Conservation (phyloP, 1,284 basidiomycete genomes). For the Takashimella koratensis region DNA sequence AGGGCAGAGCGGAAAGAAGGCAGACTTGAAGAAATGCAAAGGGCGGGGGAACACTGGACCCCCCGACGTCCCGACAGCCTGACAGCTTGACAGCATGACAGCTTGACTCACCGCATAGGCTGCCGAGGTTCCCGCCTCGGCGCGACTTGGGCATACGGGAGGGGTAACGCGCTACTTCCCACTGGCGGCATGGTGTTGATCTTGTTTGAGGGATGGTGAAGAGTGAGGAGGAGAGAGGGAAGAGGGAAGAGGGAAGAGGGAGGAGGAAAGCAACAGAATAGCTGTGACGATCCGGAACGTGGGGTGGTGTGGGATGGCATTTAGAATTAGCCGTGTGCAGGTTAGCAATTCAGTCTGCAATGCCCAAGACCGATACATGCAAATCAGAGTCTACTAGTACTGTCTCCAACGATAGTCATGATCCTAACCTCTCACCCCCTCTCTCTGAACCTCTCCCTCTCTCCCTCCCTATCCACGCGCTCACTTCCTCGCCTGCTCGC, state of each 20-base stretch:
- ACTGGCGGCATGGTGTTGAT: slow-evolving; percentile 20
- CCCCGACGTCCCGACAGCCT: too few species aligned
- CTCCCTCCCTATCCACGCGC: slow-evolving; percentile 2
- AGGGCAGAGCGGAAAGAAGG: too few species aligned
- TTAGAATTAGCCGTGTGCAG: not conserved
- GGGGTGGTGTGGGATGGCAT: not conserved
- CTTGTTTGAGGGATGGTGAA: too few species aligned
- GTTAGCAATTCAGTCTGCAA: not conserved
- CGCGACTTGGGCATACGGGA: slow-evolving; percentile 45
- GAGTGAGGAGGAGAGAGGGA: not conserved
- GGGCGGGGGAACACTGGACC: too few species aligned
- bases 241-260: not conserved
- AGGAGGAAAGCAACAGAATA: not conserved
- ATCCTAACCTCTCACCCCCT: too few species aligned
- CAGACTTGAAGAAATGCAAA: too few species aligned
- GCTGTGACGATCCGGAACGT: not conserved
- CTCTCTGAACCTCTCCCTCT: not conserved
- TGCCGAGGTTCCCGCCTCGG: slow-evolving; percentile 44
- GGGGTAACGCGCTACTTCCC: slow-evolving; percentile 31
- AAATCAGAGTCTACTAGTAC: not conserved
- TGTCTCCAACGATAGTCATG: too few species aligned
- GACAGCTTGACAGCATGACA: too few species aligned
- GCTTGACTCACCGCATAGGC: slow-evolving; percentile 48
- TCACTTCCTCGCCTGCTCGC: slow-evolving; percentile 33
- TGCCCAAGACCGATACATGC: too few species aligned